These are phyloP conservation scores for Phaeotremella skinneri DNA, from an alignment of 768 basidiomycete genomes.

Conservation along the genomic window DNA sequence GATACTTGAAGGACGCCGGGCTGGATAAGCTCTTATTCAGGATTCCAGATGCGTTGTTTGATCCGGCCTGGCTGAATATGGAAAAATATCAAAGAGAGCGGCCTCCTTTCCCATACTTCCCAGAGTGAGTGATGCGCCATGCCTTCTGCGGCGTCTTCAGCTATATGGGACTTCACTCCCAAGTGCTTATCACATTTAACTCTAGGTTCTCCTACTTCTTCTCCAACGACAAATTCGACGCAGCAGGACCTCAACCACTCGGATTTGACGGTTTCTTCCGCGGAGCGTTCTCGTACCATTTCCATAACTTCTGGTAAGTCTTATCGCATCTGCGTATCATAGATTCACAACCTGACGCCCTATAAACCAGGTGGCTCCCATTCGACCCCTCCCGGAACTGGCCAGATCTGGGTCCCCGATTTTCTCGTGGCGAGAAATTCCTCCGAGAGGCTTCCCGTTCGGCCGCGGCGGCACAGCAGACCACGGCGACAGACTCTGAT, in stretches of 20 bases:
- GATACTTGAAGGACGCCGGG: constrained; percentile 84
- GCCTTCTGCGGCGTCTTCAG: constrained; percentile 32
- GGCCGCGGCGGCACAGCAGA: constrained; percentile 14
- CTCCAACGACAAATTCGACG: constrained; percentile 55
- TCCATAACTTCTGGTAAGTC: constrained; percentile 60
- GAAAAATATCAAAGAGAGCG: constrained; percentile 87
- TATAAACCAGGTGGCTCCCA: constrained; percentile 76
- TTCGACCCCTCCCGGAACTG: constrained; percentile 91
- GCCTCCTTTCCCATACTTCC: constrained; percentile 92
- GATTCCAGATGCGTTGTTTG: constrained; percentile 92
- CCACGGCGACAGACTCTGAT: constrained; percentile 3
- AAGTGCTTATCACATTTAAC: constrained; percentile 7
- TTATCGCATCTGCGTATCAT: not conserved
- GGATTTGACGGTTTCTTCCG: constrained; percentile 93
- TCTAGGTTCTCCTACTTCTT: constrained; percentile 69
- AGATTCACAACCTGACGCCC: not conserved
- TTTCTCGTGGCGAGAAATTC: constrained; percentile 69
- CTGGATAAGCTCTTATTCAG: constrained; percentile 78
- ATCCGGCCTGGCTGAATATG: constrained; percentile 93
- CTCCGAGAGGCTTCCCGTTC: constrained; percentile 56
- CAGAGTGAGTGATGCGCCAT: constrained; percentile 70
- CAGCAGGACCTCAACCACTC: constrained; percentile 78
- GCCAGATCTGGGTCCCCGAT: constrained; percentile 84
- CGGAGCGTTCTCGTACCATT: constrained; percentile 94
- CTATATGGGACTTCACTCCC: not conserved